Evolutionary conservation across 495 filamentous ascomycete species (phyloP).

Genomic region (Penicillium goetzii): DNA sequence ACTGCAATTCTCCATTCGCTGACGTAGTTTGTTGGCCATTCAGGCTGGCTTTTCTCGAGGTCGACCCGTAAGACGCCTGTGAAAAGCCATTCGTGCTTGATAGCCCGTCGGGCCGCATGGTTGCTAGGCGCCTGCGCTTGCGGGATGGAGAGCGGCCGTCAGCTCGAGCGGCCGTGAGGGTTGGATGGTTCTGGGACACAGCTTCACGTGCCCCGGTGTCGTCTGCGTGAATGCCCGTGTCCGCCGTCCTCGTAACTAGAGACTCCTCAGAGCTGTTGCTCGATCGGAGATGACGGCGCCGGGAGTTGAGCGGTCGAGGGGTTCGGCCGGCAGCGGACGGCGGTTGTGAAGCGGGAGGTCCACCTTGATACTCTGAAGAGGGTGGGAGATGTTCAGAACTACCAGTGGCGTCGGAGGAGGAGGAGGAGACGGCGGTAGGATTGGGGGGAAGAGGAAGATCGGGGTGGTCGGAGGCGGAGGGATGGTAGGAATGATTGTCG

Average conservation of each 20-base stretch:
- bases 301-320: conserved; percentile 15
- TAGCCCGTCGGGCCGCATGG: conserved; percentile 63
- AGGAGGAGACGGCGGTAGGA: conserved; percentile 26
- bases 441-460: conserved; percentile 46
- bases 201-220: conserved; percentile 35
- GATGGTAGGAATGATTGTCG: conserved; percentile 53
- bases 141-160: conserved; percentile 48
- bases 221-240: conserved; percentile 27
- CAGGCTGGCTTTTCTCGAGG: conserved; percentile 47
- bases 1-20: conserved; percentile 47
- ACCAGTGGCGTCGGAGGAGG: conserved; percentile 21
- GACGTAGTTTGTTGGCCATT: conserved; percentile 53
- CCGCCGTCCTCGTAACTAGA: conserved; percentile 20
- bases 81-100: conserved; percentile 52
- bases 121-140: conserved; percentile 67
- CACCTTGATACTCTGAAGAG: conserved; percentile 16
- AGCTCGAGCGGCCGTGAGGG: conserved; percentile 31
- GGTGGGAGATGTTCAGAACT: conserved; percentile 6
- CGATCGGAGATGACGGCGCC: conserved; percentile 38
- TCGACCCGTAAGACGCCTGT: conserved; percentile 52
- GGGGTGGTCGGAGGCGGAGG: conserved; percentile 66
- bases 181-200: conserved; percentile 31
- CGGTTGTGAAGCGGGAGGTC: conserved; percentile 14
- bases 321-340: conserved; percentile 9
- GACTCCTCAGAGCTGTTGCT: conserved; percentile 35